Base-by-base conservation (phyloP, 768 basidiomycete species). In the Psilocybe subaeruginosa region DNA sequence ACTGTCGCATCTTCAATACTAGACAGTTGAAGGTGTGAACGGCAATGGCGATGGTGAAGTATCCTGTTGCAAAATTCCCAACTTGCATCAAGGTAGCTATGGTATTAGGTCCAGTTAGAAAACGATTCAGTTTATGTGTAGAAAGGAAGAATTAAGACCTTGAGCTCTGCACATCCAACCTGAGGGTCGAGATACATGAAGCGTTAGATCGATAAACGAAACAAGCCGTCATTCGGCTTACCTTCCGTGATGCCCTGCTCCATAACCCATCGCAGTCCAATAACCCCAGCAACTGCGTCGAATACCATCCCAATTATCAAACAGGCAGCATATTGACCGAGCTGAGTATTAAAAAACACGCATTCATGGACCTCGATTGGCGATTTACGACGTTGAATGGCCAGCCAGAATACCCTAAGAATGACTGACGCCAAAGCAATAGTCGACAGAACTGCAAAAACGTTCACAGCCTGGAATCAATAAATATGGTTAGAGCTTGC, bases 1-100 rank as follows among this genome's bases (percentile, higher is more conserved):
- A 81, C 61, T 85, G 84, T 37, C 81, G 81, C 61, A 77, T 77
- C 47, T 78, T 80, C 56, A 92, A 74, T 12, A 88, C 85, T 41
- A 92, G 77, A 14, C 89, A 85, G 64, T 78, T 82, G 77, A 91
- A 89, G 0, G 86, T 85, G 70, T 92, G 90, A 8, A 90, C 66
- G 0, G 86, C 86, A 64, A 90, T 87, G 4, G 80, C 78, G 8
- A 82, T 78, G 2, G 84, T 88, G 71, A 91, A 93, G 74, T 83
- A 90, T 16, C 84, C 85, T 14, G 79, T 80, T 1, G 83, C 76
- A 71, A 85, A 83, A 64, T 85, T 82, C 23, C 86, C 89, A 23
- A 88, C 76, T 66, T 90, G 85, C 78, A 81, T 84, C 37, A 91
- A 64, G 52, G 78, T 69, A 41, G 80, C 89, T 91, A 58, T 19